Conservation (phyloP, 2,329 filamentous ascomycete species). For the Colletotrichum costaricense region DNA sequence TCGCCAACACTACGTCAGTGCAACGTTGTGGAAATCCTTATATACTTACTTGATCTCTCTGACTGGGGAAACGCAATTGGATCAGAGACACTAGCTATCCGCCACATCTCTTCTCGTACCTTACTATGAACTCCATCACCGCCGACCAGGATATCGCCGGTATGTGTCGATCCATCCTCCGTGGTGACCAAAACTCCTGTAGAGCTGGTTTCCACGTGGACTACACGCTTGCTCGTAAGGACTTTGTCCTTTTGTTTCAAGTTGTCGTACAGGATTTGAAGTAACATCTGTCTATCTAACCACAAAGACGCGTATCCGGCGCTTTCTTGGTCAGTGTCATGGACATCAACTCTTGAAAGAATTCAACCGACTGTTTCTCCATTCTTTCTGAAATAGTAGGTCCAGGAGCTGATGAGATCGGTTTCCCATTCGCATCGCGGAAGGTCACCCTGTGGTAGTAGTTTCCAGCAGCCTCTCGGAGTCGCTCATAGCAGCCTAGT, state of each 20-base stretch:
- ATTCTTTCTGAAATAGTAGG: too few relatives aligned
- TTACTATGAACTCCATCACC: slow-evolving; percentile 53
- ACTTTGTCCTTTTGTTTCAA: slow-evolving; percentile 42
- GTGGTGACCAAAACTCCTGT: slow-evolving; percentile 36
- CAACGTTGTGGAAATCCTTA: too few relatives aligned
- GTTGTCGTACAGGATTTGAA: slow-evolving; percentile 47
- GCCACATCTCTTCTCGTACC: slow-evolving; percentile 44
- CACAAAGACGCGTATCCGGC: slow-evolving; percentile 45
- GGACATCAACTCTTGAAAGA: too few relatives aligned
- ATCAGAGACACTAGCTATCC: slow-evolving; percentile 36
- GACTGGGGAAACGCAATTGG: slow-evolving; percentile 38
- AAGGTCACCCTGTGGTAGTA: background rate
- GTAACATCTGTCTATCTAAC: slow-evolving; percentile 48
- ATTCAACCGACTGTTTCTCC: too few relatives aligned
- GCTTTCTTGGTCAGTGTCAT: too few relatives aligned
- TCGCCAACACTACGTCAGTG: too few relatives aligned
- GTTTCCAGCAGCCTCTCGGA: slow-evolving; percentile 39
- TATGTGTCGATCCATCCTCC: slow-evolving; percentile 41
- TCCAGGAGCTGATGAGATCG: slow-evolving; percentile 19
- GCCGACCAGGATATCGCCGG: slow-evolving; percentile 49
- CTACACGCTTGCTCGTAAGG: too few relatives aligned
- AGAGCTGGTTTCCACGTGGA: background rate
- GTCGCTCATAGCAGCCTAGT: slow-evolving; percentile 45
- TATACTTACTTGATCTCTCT: slow-evolving; percentile 28
- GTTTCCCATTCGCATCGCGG: slow-evolving; percentile 16